Evolutionary conservation across 208 protist genomes (phyloP), one percentile per base, ranked within the genome.

Genomic region (Trypanosoma caninum): DNA sequence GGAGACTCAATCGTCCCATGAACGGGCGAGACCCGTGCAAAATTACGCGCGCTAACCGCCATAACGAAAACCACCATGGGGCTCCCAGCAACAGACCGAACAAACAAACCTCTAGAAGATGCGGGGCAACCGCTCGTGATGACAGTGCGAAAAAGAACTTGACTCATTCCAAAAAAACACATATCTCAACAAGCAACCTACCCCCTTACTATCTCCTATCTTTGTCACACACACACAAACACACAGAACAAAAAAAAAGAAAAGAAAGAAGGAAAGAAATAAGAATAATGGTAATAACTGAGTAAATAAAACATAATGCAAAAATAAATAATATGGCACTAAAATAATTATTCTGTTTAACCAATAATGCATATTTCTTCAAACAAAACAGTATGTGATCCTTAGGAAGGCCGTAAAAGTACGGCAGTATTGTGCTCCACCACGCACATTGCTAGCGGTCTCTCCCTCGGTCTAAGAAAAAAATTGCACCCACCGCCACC

Each of bases 21-120:
- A 47, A 93, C 71, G 9, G 80, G 44, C 2, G 86, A 93, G 14
- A 89, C 82, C 13, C 75, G 74, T 13, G 85, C 81, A 56, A 89
- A 87, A 57, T 27, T 38, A 10, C 64, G 64, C 33, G 38, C 38
- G 3, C n/a, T 48, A 20, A 22, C 51, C 30, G 25, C 11, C 9
- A 63, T 16, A 3, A 56, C 9, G 9, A 38, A 42, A 18, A n/a
- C 2, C 20, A 28, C 7, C 56, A 63, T 42, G 2, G 46, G 1
- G 2, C 3, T 22, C n/a, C 27, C 27, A 31, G 33, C 1, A 9
- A 23, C 18, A 22, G 27, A 35, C 8, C 28, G 20, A 10, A 14
- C 3, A 31, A 3, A 16, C 28, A 38, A 20, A 16, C n/a, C 30
- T 50, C 48, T 22, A 25, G 58, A 38, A 9, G 46, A 40, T 25